Percentiles rank a stretch among this genome's conserved stretches.
phyloP scores from a whole-genome alignment of 1,139 yeast species.

The Casaregolazyma lundiana region DNA sequence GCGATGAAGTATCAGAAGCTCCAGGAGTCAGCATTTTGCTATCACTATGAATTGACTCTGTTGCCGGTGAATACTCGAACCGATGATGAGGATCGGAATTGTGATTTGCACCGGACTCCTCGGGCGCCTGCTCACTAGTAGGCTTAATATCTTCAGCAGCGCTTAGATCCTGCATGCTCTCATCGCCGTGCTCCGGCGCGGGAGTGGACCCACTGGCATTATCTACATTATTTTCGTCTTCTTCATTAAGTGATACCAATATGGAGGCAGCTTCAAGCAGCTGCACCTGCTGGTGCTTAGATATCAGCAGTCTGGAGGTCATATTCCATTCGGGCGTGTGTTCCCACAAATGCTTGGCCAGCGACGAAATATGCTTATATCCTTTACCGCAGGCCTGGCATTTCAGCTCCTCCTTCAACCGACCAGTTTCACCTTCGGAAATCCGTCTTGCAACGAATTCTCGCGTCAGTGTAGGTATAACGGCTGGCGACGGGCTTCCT shows the following conservation, averaged over 20 bases:
- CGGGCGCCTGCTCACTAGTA: no score
- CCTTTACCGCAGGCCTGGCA: slow-evolving; percentile 92
- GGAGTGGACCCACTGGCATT: background rate
- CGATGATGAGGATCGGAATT: slow-evolving; percentile 12
- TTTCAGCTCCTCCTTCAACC: slow-evolving; percentile 74
- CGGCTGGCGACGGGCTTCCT: slow-evolving; percentile 5
- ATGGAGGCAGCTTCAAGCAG: slow-evolving; percentile 84
- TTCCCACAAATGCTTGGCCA: slow-evolving; percentile 75
- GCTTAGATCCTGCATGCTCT: background rate
- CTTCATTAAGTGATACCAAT: slow-evolving; percentile 74
- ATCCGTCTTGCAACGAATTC: slow-evolving; percentile 78
- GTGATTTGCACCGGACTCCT: no score
- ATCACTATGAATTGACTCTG: slow-evolving; percentile 8
- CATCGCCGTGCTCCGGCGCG: background rate
- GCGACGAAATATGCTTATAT: slow-evolving; percentile 76
- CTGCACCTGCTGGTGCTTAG: slow-evolving; percentile 92
- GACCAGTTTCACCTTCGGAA: slow-evolving; percentile 80
- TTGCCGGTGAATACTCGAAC: slow-evolving; percentile 10
- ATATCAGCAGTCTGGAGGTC: slow-evolving; percentile 70
- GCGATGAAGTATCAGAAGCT: slow-evolving; percentile 16
- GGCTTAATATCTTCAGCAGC: slow-evolving; percentile 2
- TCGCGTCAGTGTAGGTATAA: slow-evolving; percentile 42
- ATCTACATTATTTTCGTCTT: slow-evolving; percentile 26
- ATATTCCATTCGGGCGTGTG: slow-evolving; percentile 92
- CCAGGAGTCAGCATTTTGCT: slow-evolving; percentile 9